Conservation (phyloP, 352 stramenopile genomes). For the Pilasporangium apinafurcum region DNA sequence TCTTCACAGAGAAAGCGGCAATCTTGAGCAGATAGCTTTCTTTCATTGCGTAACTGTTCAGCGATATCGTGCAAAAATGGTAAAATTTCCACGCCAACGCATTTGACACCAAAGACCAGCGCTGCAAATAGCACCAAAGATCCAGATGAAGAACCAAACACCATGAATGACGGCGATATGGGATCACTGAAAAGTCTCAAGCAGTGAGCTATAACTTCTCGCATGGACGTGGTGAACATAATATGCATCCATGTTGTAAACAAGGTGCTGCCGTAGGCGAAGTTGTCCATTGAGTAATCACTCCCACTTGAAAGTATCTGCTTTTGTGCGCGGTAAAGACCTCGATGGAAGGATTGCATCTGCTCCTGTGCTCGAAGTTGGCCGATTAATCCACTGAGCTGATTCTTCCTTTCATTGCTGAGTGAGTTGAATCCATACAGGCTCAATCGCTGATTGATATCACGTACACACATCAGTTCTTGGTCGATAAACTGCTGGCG, state of each 20-base stretch:
- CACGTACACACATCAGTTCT: no score
- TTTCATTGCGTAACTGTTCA: conserved; percentile 5
- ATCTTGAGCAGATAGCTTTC: conserved; percentile 5
- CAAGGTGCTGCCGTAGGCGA: conserved; percentile 50
- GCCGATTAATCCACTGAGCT: conserved; percentile 12
- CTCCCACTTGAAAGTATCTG: conserved; percentile 1
- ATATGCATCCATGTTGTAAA: conserved; percentile 38
- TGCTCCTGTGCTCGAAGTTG: conserved; percentile 19
- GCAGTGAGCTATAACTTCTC: conserved; percentile 4
- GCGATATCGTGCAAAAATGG: conserved; percentile 28
- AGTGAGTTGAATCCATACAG: no score
- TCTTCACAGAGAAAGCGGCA: conserved; percentile 30
- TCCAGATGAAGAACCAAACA: conserved; percentile 52
- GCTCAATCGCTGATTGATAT: no score
- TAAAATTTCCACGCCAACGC: conserved; percentile 43
- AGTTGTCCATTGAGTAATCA: conserved; percentile 37
- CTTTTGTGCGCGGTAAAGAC: conserved; percentile 15
- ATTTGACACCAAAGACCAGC: conserved; percentile 17
- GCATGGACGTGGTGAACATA: conserved; percentile 10
- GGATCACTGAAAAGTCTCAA: no score
- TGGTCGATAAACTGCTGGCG: no score
- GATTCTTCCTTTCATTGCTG: no score
- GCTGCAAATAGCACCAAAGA: conserved; percentile 46
- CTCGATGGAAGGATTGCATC: conserved; percentile 23
- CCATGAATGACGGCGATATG: conserved; percentile 10